Evolutionary conservation across 495 filamentous ascomycete species (phyloP), one percentile per base, ranked within the genome.

Genomic region (Penicillium egyptiacum): DNA sequence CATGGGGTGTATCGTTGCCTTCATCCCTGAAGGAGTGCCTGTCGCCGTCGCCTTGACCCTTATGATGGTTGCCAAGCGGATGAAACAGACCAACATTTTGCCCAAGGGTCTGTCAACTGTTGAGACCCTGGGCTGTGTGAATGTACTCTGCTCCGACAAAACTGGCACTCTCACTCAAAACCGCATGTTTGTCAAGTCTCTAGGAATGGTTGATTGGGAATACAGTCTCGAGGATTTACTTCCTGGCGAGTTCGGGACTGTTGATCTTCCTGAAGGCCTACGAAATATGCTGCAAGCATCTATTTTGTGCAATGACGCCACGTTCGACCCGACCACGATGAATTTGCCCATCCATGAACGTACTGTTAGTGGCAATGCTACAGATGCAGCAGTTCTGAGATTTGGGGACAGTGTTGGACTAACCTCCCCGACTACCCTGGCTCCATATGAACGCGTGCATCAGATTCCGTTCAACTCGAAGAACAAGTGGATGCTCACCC

Each of bases 401-500:
- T 83, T 90, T 47, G 81, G 85, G 0, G 86, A 89, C 63, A 73
- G 70, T 11, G 70, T 88, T n/a, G 75, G 76, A 2, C 68, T 81
- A 0, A 74, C 81, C 10, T 64, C 82, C 4, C 69, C 78, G 12
- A 69, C 73, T 17, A 66, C 75, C 37, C 55, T 70, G 4, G 57
- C 53, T 12, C 44, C 55, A 17, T 87, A 82, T 77, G 77, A 80
- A 42, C 83, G 81, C 39, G 76, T 82, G 7, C 88, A 83, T 67
- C 81, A 89, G 58, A 71, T 90, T 7, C 83, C 83, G 0, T 91
- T 92, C 73, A 92, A 90, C 66, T 86, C 82, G 63, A 89, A 89
- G 73, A 90, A 89, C 65, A 92, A 90, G 64, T 91, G 72, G 71
- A 76, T 76, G 74, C 59, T 73, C 11, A 75, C 69, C 6, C 51